Base-by-base conservation (phyloP, 2,329 filamentous ascomycete species). In the Aschersonia sp. region DNA sequence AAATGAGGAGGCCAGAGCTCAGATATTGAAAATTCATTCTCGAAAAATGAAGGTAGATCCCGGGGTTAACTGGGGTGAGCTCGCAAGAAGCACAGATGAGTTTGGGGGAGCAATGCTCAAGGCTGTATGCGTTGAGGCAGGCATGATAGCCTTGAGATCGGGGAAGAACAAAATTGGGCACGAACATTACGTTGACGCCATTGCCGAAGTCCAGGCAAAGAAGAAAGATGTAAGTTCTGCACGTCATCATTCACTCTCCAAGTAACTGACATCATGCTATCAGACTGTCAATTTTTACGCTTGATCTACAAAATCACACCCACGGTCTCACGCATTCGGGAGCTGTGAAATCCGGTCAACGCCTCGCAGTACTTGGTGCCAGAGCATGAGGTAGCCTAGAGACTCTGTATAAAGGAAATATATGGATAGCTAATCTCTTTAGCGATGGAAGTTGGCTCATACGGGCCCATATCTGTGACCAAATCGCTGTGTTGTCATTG, bases 141-240 rank as follows among this genome's bases (percentile, higher is more conserved):
- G 92, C 63, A 98, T 98, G 92, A 98, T 98, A 69, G 92, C 92
- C 31, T 72, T 98, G 61, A 79, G 92, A 57, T 87, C 83, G 65
- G 92, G 92, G 52, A 89, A 94, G 75, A 88, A 83, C 69, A 96
- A 96, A 77, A 92, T 98, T 61, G 85, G 85, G 51, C 92, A 98
- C 64, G 92, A 98, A 72, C 87, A 98, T 68, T 98, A 97, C 62
- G 92, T 98, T 46, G 92, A 98, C 72, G 92, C 92, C 51, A 97
- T 98, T 65, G 79, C 88, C 39, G 92, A 98, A 69, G 92, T 98
- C 57, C 87, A 89, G 66, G 82, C 84, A 53, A 83, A 95, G 82
- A 95, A 95, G 84, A 94, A 94, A 78, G 87, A 94, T 53, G 76
- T 79, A 58, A 70, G 76, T 72, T 44, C 22, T 22, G 22, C 22